Base-by-base conservation (phyloP, 768 basidiomycete genomes). In the Tulasnella sp. region DNA sequence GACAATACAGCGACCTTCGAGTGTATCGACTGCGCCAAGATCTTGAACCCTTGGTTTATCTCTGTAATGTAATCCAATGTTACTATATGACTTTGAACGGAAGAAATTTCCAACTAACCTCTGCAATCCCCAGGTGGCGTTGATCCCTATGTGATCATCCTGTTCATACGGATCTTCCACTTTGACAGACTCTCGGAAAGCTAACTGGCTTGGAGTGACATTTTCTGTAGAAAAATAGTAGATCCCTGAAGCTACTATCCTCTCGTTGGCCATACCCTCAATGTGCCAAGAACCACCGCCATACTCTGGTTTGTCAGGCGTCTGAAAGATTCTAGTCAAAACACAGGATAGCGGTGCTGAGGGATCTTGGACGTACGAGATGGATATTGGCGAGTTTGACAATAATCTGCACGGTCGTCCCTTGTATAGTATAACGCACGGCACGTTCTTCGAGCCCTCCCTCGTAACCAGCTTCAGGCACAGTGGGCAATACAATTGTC, bases 251-350 rank as follows among this genome's bases (percentile, higher is more conserved):
- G 20, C 31, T 12, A 22, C 8, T 25, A 35, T 48, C 37, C 16
- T 8, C 35, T 48, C n/a, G 2, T 15, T 22, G 12, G 32, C 12
- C 47, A 48, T 74, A 31, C 75, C 74, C 58, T 72, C 71, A 15
- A 73, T 72, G 39, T 70, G 71, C 74, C 74, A 77, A 13, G 59
- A 60, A 9, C 65, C 62, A 1, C 66, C 70, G 4, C 58, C 48
- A 58, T 65, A 70, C 7, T 45, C 44, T 5, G 66, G 63, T 5
- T 60, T 62, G n/a, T 63, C 63, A 9, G 70, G 69, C 49, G 67
- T 66, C 20, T 63, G 35, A 5, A 58, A 27, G 6, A 40, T 8
- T 19, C n/a, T n/a, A n/a, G n/a, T 29, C 44, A 20, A 20, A 8
- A 16, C 22, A 45, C 10, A 28, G 35, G 40, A 34, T 45, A n/a